phyloP scores from a whole-genome alignment of 768 basidiomycete species.

The Boletus patriciae region DNA sequence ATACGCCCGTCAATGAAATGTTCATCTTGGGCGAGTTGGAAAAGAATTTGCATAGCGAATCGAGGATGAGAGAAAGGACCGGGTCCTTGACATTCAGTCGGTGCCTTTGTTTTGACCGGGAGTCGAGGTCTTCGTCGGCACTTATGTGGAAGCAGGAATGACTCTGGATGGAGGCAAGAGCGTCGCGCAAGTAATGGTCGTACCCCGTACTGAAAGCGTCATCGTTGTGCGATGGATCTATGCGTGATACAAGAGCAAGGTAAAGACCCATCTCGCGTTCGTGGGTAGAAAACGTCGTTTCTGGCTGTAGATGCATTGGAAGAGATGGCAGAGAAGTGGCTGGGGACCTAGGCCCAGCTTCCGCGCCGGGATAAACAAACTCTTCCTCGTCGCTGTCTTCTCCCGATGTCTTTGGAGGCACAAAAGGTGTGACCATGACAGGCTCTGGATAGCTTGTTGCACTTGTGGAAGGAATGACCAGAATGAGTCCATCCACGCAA shows the following conservation, averaged over 20 bases:
- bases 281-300: conserved; percentile 75
- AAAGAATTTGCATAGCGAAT: conserved; percentile 76
- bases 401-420: conserved; percentile 19
- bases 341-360: conserved; percentile 18
- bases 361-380: conserved; percentile 43
- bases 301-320: conserved; percentile 58
- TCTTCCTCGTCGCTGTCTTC: conserved; percentile 55
- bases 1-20: conserved; percentile 79
- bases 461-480: conserved; percentile 63
- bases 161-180: conserved; percentile 62
- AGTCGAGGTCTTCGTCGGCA: conserved; percentile 42
- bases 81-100: conserved; percentile 78
- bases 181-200: conserved; percentile 80
- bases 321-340: conserved; percentile 17
- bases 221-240: conserved; percentile 66
- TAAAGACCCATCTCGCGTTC: conserved; percentile 85
- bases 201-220: conserved; percentile 84
- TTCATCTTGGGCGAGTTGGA: conserved; percentile 84
- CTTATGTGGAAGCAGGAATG: conserved; percentile 58
- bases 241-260: conserved; percentile 71
- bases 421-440: conserved; percentile 35
- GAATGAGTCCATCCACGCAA: conserved; percentile 65
- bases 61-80: conserved; percentile 67
- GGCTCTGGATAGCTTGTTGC: conserved; percentile 78
- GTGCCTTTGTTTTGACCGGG: conserved; percentile 56